Evolutionary conservation across 2,329 filamentous ascomycete species (phyloP).

Genomic region (Exophiala spinifera): DNA sequence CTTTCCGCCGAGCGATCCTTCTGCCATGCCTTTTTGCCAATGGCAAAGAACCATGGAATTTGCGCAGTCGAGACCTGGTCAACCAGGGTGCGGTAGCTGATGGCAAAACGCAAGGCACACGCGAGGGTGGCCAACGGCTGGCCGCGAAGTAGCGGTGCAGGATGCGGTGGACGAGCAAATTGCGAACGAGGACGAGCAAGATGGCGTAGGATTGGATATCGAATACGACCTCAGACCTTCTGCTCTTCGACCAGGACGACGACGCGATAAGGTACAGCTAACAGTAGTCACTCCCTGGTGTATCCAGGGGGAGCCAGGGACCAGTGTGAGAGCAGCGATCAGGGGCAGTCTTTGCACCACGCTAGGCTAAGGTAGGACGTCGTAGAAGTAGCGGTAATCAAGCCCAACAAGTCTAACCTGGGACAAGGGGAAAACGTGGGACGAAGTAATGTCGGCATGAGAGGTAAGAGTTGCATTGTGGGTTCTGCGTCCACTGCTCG

Average conservation of each 20-base stretch:
- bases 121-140: neutral
- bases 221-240: constrained; percentile 4
- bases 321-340: no score
- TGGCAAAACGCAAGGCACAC: no score
- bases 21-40: constrained; percentile 14
- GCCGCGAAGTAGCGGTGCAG: neutral
- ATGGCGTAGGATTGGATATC: constrained; percentile 8
- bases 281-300: neutral
- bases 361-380: no score
- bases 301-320: neutral
- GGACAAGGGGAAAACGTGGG: no score
- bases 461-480: no score
- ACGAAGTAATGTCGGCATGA: no score
- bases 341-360: no score
- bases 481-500: no score
- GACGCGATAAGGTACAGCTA: constrained; percentile 1
- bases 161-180: constrained; percentile 3
- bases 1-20: constrained; percentile 2
- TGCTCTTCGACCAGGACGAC: neutral
- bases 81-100: neutral
- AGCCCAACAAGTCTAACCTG: no score
- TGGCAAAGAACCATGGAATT: neutral
- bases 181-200: neutral
- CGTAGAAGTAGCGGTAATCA: no score
- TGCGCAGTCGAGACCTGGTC: neutral